phyloP scores from a whole-genome alignment of 306 rosid genomes.

The Purshia tridentata region DNA sequence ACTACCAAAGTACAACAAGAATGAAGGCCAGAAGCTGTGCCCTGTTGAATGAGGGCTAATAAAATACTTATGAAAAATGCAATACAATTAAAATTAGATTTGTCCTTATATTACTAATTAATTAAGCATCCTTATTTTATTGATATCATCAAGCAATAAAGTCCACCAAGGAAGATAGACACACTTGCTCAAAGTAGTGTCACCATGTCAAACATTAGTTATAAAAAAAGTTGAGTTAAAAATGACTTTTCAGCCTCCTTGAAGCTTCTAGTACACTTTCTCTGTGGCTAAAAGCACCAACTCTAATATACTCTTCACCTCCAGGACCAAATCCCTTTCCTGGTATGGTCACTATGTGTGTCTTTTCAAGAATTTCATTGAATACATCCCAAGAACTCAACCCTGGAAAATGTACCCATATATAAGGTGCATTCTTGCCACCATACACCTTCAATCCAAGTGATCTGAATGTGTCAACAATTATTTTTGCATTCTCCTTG shows the following conservation, averaged over 20 bases:
- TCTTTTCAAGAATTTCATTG: constrained; percentile 44
- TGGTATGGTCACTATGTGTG: constrained; percentile 64
- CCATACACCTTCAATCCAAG: constrained; percentile 60
- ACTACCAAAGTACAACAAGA: no score
- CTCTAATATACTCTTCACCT: constrained; percentile 54
- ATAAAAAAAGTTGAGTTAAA: background rate
- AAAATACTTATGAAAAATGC: background rate
- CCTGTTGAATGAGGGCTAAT: no score
- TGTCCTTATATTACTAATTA: background rate
- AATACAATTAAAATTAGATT: background rate
- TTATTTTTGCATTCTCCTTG: constrained; percentile 54
- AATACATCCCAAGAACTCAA: constrained; percentile 59
- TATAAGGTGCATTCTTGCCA: constrained; percentile 60
- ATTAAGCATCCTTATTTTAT: background rate
- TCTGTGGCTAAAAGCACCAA: constrained; percentile 58
- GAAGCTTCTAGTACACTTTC: constrained; percentile 57
- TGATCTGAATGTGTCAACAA: constrained; percentile 44
- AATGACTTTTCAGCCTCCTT: constrained; percentile 31
- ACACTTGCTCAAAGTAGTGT: background rate
- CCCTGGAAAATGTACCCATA: constrained; percentile 73
- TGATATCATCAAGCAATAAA: background rate
- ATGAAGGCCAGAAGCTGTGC: no score
- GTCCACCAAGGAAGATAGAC: background rate
- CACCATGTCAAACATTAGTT: background rate
- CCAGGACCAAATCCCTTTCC: constrained; percentile 77